These are phyloP conservation scores for Dalbergia cultrata DNA, from an alignment of 306 rosid genomes.

Conservation along the genomic window DNA sequence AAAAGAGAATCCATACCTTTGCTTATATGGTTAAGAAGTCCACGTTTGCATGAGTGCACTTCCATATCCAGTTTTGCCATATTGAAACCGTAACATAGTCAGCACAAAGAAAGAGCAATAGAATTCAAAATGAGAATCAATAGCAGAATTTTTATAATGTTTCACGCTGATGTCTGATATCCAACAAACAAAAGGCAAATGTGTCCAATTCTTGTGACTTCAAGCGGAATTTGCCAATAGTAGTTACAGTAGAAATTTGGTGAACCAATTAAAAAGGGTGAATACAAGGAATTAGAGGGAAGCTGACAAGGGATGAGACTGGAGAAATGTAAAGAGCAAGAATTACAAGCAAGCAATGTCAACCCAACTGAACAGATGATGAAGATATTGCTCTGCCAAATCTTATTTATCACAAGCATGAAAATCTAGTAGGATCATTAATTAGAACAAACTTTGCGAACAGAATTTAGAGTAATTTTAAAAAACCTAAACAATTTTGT, in stretches of 20 bases:
- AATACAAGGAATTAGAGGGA: neutral
- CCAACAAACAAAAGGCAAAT: conserved; percentile 2
- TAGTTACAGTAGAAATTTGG: neutral
- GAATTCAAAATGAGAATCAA: neutral
- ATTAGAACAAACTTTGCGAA: conserved; percentile 25
- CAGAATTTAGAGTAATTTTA: neutral
- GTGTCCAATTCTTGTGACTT: neutral
- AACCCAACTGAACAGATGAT: conserved; percentile 23
- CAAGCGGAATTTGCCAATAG: conserved; percentile 18
- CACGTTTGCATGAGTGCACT: conserved; percentile 75
- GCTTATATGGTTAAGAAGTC: conserved; percentile 64
- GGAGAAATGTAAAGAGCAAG: conserved; percentile 20
- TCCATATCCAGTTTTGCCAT: conserved; percentile 50
- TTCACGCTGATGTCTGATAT: conserved; percentile 7
- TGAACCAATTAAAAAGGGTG: conserved; percentile 1
- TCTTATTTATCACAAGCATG: conserved; percentile 16
- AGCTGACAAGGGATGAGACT: neutral
- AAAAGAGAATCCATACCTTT: conserved; percentile 56
- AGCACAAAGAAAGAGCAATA: conserved; percentile 41
- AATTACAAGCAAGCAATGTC: conserved; percentile 9
- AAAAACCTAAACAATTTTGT: neutral
- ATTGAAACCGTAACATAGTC: conserved; percentile 38
- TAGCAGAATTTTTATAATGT: neutral
- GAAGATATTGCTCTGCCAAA: neutral
- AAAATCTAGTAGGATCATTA: conserved; percentile 21